A percentile compares a stretch with the other conserved stretches of the same genome.
Evolutionary conservation across 768 basidiomycete species (phyloP).

Genomic region (Grammothele lineata): DNA sequence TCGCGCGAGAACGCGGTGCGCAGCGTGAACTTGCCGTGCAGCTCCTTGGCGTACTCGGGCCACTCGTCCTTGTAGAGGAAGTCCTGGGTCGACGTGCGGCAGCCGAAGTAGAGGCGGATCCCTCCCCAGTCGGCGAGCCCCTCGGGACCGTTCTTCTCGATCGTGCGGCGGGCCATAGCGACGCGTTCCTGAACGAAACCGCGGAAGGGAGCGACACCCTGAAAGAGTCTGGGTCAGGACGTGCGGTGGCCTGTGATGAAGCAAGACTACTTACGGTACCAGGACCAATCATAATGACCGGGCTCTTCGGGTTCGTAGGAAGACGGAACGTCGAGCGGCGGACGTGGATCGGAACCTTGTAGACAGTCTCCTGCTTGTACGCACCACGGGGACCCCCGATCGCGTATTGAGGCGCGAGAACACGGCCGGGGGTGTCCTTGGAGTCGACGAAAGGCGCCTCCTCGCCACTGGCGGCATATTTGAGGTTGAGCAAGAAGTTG

Average conservation of each 20-base stretch:
- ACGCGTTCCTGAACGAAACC: slow-evolving; percentile 98
- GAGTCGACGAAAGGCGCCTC: slow-evolving; percentile 22
- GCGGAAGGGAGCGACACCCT: slow-evolving; percentile 99
- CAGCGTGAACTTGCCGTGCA: slow-evolving; percentile 89
- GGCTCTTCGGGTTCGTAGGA: slow-evolving; percentile 97
- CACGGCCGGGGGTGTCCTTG: slow-evolving; percentile 33
- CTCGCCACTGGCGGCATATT: slow-evolving; percentile 65
- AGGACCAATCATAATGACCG: slow-evolving; percentile 98
- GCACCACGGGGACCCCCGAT: slow-evolving; percentile 89
- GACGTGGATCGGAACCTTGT: slow-evolving; percentile 91
- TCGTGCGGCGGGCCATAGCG: slow-evolving; percentile 88
- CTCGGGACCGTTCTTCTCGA: slow-evolving; percentile 93
- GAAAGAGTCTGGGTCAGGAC: slow-evolving; percentile 9
- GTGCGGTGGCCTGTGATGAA: neutral
- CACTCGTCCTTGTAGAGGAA: slow-evolving; percentile 96
- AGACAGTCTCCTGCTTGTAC: slow-evolving; percentile 66
- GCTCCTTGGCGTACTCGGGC: slow-evolving; percentile 80
- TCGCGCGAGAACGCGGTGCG: slow-evolving; percentile 90
- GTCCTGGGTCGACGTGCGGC: slow-evolving; percentile 84
- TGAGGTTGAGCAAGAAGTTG: slow-evolving; percentile 94
- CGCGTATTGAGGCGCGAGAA: slow-evolving; percentile 64
- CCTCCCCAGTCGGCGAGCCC: slow-evolving; percentile 94
- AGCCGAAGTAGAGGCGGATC: slow-evolving; percentile 95
- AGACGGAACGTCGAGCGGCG: slow-evolving; percentile 94
- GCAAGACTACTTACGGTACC: slow-evolving; percentile 71